These are phyloP conservation scores for Morella rubra DNA, from an alignment of 306 rosid genomes.

Conservation along the genomic window DNA sequence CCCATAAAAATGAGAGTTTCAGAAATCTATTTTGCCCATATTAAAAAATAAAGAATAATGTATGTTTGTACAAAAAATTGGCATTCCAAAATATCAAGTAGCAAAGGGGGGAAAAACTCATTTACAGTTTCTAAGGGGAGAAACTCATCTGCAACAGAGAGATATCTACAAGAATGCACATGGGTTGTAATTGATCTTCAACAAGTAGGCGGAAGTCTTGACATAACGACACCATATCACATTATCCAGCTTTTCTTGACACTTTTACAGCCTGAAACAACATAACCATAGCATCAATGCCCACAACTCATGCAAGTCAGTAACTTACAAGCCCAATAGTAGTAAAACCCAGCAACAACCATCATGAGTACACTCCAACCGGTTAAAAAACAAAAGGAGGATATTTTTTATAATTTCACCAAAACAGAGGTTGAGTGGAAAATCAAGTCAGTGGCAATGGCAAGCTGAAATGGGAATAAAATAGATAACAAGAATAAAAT, in stretches of 20 bases:
- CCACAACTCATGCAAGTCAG: conserved; percentile 21
- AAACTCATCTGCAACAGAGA: conserved; percentile 95
- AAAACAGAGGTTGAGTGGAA: neutral
- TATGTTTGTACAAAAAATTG: conserved; percentile 44
- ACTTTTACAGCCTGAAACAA: conserved; percentile 59
- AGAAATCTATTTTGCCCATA: conserved; percentile 5
- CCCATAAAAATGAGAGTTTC: neutral
- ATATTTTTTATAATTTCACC: neutral
- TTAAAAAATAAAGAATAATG: conserved; percentile 15
- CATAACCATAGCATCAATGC: conserved; percentile 40
- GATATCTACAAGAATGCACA: conserved; percentile 72
- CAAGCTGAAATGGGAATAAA: neutral
- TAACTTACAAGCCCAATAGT: conserved; percentile 11
- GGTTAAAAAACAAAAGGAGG: neutral
- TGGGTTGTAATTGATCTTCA: conserved; percentile 56
- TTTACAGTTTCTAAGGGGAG: conserved; percentile 95
- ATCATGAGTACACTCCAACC: neutral
- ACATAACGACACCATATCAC: conserved; percentile 30
- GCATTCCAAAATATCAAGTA: conserved; percentile 45
- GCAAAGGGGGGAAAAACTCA: conserved; percentile 40
- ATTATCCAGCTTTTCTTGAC: conserved; percentile 29
- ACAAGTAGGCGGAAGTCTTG: conserved; percentile 42
- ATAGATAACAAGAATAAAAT: neutral
- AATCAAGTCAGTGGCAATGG: neutral
- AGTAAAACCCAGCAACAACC: neutral